Percentiles rank a stretch among this genome's conserved stretches.
Conservation (phyloP, 2,329 filamentous ascomycete genomes). For the Graphiopsis chlorocephala region DNA sequence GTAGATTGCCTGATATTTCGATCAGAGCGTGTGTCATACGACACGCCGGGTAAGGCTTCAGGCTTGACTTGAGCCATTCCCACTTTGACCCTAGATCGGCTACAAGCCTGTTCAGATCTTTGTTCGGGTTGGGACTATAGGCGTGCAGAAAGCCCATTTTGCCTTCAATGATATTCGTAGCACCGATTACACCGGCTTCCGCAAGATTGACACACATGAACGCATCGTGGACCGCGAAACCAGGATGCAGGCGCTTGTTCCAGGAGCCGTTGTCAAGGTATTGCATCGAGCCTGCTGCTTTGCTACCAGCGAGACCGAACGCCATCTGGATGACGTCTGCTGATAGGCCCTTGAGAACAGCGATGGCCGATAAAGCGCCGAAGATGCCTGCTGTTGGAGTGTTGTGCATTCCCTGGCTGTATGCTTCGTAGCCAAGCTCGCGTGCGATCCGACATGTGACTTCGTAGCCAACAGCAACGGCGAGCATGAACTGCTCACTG, state of each 20-base stretch:
- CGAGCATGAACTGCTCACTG: constrained; percentile 31
- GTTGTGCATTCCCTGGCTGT: constrained; percentile 40
- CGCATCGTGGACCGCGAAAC: constrained; percentile 40
- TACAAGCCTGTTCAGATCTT: constrained; percentile 24
- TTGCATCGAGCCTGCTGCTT: constrained; percentile 40
- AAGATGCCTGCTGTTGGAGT: constrained; percentile 39
- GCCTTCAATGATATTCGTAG: constrained; percentile 29
- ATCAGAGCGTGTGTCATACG: constrained; percentile 35
- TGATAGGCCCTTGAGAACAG: constrained; percentile 29
- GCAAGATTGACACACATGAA: constrained; percentile 37
- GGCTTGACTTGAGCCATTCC: constrained; percentile 26
- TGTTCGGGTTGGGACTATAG: constrained; percentile 28
- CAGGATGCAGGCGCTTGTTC: constrained; percentile 41
- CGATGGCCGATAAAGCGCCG: constrained; percentile 35
- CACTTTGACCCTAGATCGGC: constrained; percentile 26
- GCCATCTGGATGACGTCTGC: constrained; percentile 31
- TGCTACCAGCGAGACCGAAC: constrained; percentile 38
- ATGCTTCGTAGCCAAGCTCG: constrained; percentile 35
- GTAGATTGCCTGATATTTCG: constrained; percentile 28
- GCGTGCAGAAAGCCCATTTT: constrained; percentile 32
- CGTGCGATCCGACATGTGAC: constrained; percentile 34
- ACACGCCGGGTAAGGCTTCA: constrained; percentile 34
- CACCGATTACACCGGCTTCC: constrained; percentile 35
- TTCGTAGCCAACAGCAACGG: constrained; percentile 37
- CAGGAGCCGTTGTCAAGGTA: constrained; percentile 40